These are phyloP conservation scores for Elymus sibiricus DNA, from an alignment of 176 grass and related monocot species.

Conservation along the genomic window DNA sequence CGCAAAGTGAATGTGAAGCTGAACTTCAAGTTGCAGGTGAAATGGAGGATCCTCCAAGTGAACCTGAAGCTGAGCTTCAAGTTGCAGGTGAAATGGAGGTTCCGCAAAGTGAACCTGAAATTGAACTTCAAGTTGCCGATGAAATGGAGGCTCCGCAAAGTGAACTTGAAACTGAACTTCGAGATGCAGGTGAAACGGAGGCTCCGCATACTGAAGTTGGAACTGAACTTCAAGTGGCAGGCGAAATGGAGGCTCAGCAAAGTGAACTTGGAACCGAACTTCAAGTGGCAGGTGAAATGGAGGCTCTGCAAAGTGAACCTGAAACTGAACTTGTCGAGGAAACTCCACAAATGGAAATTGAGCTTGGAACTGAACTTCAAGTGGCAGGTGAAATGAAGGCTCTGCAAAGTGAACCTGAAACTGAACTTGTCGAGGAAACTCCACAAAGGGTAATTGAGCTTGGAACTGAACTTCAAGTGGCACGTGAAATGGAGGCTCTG, in stretches of 20 bases:
- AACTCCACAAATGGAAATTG: background rate
- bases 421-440: background rate
- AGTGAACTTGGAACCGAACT: background rate
- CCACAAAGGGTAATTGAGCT: background rate
- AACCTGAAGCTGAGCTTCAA: background rate
- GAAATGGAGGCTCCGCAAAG: background rate
- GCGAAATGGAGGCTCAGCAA: conserved; percentile 4
- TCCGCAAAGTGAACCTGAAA: background rate
- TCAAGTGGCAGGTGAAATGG: background rate
- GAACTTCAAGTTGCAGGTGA: background rate
- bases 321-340: background rate
- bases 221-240: background rate
- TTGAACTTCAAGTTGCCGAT: background rate
- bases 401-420: background rate
- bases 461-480: background rate
- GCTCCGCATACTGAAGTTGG: background rate
- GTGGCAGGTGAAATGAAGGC: background rate
- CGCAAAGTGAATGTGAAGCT: background rate
- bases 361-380: background rate
- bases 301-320: background rate
- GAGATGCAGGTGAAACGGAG: no score
- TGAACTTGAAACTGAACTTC: conserved; percentile 5
- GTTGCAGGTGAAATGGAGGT: background rate
- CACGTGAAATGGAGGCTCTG: conserved; percentile 4
- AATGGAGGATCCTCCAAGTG: background rate